phyloP scores from a whole-genome alignment of 345 rosid genomes.

The Jatropha curcas region DNA sequence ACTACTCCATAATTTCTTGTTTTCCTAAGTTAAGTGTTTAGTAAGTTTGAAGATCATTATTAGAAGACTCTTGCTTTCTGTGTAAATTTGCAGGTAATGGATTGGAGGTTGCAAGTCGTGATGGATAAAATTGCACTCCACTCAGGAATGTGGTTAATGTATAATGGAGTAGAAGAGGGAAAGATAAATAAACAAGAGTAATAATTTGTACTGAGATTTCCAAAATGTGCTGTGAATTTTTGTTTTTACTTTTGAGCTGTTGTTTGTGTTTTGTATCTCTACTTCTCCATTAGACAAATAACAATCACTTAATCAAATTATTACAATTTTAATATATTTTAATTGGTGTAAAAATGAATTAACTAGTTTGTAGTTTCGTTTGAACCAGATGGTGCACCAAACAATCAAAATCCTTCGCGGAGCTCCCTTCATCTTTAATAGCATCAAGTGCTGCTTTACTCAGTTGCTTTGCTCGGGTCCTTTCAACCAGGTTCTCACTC shows the following conservation, averaged over 20 bases:
- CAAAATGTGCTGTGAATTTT: background rate
- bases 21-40: background rate
- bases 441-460: slow-evolving; percentile 48
- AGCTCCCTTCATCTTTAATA: slow-evolving; percentile 41
- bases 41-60: background rate
- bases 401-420: slow-evolving; percentile 44
- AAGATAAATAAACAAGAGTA: background rate
- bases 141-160: background rate
- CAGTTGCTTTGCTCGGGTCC: slow-evolving; percentile 28
- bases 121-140: slow-evolving; percentile 1
- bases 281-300: too few species aligned
- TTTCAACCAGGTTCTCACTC: slow-evolving; percentile 16
- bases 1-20: background rate
- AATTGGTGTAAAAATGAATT: too few species aligned
- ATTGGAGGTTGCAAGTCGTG: slow-evolving; percentile 78
- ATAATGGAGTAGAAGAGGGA: background rate
- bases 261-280: too few species aligned
- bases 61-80: background rate
- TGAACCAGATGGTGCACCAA: slow-evolving; percentile 34
- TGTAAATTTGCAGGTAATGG: slow-evolving; percentile 67
- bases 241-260: too few species aligned
- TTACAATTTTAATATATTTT: too few species aligned
- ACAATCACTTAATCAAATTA: too few species aligned
- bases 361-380: too few species aligned
- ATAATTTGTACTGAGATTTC: background rate